Evolutionary conservation across 495 filamentous ascomycete species (phyloP).

Genomic region (Xylaria castorea): DNA sequence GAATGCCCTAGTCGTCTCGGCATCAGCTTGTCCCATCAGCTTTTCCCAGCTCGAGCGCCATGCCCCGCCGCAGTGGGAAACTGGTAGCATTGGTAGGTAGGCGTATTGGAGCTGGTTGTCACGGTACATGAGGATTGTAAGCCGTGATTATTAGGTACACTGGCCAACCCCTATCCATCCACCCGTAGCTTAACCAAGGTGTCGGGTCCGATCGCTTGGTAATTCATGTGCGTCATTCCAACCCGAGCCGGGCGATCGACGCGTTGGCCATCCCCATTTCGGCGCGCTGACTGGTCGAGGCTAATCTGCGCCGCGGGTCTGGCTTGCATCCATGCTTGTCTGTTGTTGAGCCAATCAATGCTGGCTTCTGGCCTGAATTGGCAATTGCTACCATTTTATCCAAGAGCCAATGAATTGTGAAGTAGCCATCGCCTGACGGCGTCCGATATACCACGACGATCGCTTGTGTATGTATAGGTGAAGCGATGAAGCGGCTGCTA

Average conservation of each 20-base stretch:
- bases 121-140: slow-evolving; percentile 1
- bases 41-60: slow-evolving; percentile 22
- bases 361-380: slow-evolving; percentile 34
- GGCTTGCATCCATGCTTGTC: slow-evolving; percentile 40
- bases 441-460: neutral
- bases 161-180: slow-evolving; percentile 26
- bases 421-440: neutral
- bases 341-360: slow-evolving; percentile 38
- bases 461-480: neutral
- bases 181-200: slow-evolving; percentile 32
- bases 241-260: slow-evolving; percentile 28
- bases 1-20: slow-evolving; percentile 7
- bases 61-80: slow-evolving; percentile 2
- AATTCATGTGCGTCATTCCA: slow-evolving; percentile 34
- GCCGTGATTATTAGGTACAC: slow-evolving; percentile 4
- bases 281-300: slow-evolving; percentile 16
- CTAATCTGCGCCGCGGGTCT: slow-evolving; percentile 27
- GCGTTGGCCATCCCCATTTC: slow-evolving; percentile 25
- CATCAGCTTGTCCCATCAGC: slow-evolving; percentile 26
- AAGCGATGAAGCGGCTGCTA: neutral
- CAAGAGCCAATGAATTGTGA: slow-evolving; percentile 11
- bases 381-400: slow-evolving; percentile 28
- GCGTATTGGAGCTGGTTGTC: slow-evolving; percentile 10
- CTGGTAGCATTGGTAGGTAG: neutral
- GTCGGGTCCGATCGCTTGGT: slow-evolving; percentile 41